Evolutionary conservation across 2,329 filamentous ascomycete species (phyloP), one percentile per base, ranked within the genome.

Genomic region (Ophiostoma tasmaniense): DNA sequence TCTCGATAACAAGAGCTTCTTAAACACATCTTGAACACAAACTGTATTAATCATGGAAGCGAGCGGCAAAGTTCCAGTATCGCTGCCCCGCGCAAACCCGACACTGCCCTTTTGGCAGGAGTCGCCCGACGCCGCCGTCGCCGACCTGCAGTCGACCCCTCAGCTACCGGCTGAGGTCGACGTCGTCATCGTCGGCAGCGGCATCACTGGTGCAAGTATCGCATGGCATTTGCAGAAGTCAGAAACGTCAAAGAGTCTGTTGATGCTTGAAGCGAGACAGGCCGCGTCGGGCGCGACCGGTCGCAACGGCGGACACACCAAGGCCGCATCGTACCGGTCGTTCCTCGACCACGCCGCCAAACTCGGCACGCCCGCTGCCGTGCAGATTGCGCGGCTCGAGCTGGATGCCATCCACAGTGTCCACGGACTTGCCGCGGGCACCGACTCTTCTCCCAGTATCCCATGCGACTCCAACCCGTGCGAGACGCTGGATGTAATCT

Each of bases 271-370:
- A 75, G 87, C 88, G 13, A 79, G 88, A 70, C 85, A 89, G 75
- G 84, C 86, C 7, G 89, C 86, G 73, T 90, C 86, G 76, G 87
- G 87, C 66, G 88, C 87, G 1, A 90, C 88, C 0, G 88, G 88
- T 17, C 80, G 87, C 73, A 84, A 84, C 71, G 82, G 82, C 55
- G 79, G 79, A 17, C 80, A 81, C 73, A 81, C 79, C 11, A 81
- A 81, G 72, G 78, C 79, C 14, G 79, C 78, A 0, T 80, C 78
- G 10, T 81, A 81, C 74, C 82, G 83, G 30, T 81, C 80, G 22
- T 88, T 87, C 71, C 71, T 79, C 3, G 76, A 80, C 39, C 81
- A 87, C 73, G 76, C 77, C 2, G 70, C 77, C 14, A 74, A 77
- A 6, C 75, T 82, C n/a, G 85, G 85, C 11, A 77, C 78, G 20